Evolutionary conservation across 176 grass and related monocot genomes (phyloP), one percentile per base, ranked within the genome.

Genomic region (Triticum dicoccoides): DNA sequence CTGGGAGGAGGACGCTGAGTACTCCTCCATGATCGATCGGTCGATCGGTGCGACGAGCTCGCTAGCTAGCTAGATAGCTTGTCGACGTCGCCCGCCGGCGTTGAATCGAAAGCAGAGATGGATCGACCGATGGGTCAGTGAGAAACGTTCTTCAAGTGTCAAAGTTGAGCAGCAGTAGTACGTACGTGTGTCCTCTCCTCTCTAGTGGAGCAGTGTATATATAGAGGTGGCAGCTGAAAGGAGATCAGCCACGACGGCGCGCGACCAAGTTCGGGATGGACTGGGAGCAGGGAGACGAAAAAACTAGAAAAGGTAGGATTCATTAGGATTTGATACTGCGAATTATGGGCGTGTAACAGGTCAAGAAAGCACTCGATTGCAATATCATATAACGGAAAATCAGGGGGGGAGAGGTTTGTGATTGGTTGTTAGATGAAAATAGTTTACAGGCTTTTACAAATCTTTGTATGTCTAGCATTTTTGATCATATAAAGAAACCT

Each of bases 361-460:
- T 86, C 84, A 86, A 86, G 30, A 75, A 82, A 75, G 86, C 79
- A 76, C 42, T 82, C 86, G 33, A 82, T 58, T 76, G 86, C 86
- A 68, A 76, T 68, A 87, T 77, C 66, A 77, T 87, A 58, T n/a
- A 29, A 61, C 25, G 25, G 25, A 25, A 25, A 25, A 25, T 25
- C 25, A 25, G 25, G 25, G 25, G 25, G 25, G 0, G 0, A 25
- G 25, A 25, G 25, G 25, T 25, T 25, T 25, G 25, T 25, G 25
- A 25, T 25, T 25, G 25, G 25, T 25, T 25, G 25, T 25, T 25
- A 25, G 25, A 25, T 25, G 25, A 25, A 25, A 25, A 25, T 25
- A 25, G 25, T 25, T 25, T 25, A 25, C 25, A 25, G 25, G 25
- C 25, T 25, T 25, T 25, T 25, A 25, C 25, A 25, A 25, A 25